Base-by-base conservation (phyloP, 2,329 filamentous ascomycete genomes). In the Monilinia laxa region DNA sequence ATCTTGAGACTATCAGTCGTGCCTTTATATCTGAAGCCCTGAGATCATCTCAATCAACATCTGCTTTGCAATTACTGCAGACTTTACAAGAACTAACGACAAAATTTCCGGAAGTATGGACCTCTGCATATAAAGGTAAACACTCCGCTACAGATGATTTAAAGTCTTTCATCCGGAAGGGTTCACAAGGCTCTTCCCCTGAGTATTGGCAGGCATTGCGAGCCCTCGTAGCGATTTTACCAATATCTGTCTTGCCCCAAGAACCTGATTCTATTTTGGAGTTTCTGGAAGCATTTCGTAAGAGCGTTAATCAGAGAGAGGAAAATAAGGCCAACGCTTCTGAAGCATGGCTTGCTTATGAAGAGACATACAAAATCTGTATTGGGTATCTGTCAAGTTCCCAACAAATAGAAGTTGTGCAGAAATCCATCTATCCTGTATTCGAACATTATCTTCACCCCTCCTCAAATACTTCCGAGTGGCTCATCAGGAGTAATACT, bases 331-430 rank as follows among this genome's bases (percentile, higher is more conserved):
- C 83, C 49, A 91, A 93, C 73, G 82, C 87, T 1, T 81, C 84
- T 5, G 81, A 84, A 59, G 91, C 90, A 10, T 97, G 92, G 88
- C 85, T 83, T 38, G 85, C 87, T 18, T 98, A 96, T 75, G 84
- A 93, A 23, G 84, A 87, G 16, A 81, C 87, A 1, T 81, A 85
- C 2, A 81, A 83, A 52, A 81, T 84, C 70, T 80, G 91, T 20
- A 74, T 84, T 20, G 78, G 75, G 42, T 79, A 76, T 11, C 78
- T 85, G 5, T 70, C 81, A 0, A 77, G 82, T 10, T 77, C 80
- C 1, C 82, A 79, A 28, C 76, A 80, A 14, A 71, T 75, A 0
- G 75, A 73, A 5, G 78, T 89, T 58, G 77, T 82, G 1, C 77
- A 81, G 62, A 79, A 84, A 4, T 78, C 83, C 25, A 72, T 89